phyloP scores from a whole-genome alignment of 1,139 yeast genomes.

The Geotrichum carabidarum region DNA sequence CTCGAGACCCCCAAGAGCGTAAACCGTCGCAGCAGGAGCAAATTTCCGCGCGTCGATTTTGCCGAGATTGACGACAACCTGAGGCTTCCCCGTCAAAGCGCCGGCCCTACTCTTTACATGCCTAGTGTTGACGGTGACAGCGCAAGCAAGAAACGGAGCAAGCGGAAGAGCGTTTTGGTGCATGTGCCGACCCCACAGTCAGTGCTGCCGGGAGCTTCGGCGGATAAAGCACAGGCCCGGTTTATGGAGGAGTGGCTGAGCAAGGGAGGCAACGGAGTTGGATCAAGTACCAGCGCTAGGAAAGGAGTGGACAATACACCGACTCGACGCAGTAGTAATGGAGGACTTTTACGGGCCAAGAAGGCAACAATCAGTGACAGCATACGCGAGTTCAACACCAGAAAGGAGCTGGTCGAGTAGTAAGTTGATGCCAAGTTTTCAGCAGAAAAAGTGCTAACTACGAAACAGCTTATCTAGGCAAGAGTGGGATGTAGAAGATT shows the following conservation, averaged over 20 bases:
- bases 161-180: neutral
- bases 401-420: constrained; percentile 6
- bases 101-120: no score
- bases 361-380: neutral
- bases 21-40: neutral
- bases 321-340: neutral
- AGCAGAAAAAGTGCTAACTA: neutral
- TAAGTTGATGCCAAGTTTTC: neutral
- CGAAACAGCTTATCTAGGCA: constrained; percentile 13
- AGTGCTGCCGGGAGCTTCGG: neutral
- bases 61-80: constrained; percentile 8
- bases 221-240: neutral
- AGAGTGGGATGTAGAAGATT: constrained; percentile 29
- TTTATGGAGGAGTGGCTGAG: neutral
- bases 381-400: neutral
- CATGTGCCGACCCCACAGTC: constrained; percentile 8
- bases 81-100: neutral
- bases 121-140: neutral
- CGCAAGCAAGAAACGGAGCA: constrained; percentile 1
- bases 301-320: neutral
- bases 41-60: constrained; percentile 1
- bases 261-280: neutral
- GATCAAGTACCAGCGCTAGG: neutral
- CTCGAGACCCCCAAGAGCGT: neutral
- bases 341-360: neutral